Base-by-base conservation (phyloP, 345 rosid genomes). In the Linum usitatissimum region DNA sequence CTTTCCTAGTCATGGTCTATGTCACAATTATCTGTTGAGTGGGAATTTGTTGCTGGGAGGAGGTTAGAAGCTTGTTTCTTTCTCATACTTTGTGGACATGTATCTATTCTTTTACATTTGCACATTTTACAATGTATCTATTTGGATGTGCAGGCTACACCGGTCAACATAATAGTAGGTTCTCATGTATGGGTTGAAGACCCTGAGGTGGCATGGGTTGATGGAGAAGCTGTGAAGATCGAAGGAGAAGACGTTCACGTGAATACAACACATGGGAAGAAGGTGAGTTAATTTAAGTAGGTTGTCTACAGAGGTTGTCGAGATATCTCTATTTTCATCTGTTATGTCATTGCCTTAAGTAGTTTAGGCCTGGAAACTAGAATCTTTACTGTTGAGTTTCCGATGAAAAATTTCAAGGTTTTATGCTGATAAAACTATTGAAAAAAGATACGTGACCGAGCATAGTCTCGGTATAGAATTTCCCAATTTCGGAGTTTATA, bases 181-280 rank as follows among this genome's bases (percentile, higher is more conserved):
- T 90, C 97, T 80, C 96, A 90, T 77, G 97, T 86, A 39, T 93
- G 99, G 99, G 88, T 82, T 66, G 97, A 90, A 78, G 91, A 90
- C 67, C 83, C 95, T 38, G 76, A 4, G 18, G 57, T 59, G 73
- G 97, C 99, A 66, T 93, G 99, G 99, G 71, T 84, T 75, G 92
- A 87, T 80, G 99, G 97, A 57, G 96, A 87, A 76, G 99, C 86
- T 74, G 62, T 71, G 59, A 86, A 83, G 64, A 84, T 90, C 66
- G 82, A 66, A 30, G 91, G 89, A 23, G 88, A 83, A 61, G 85
- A 90, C 69, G 80, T 87, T 74, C 95, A 83, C 75, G 91, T 86
- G 55, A 73, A 78, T 48, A 69, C 80, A 56, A 74, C 89, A 39
- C 68, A 78, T 57, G 92, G 92, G 67, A 88, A 90, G 77, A 76